Evolutionary conservation across 148 eudicot genomes (phyloP), one percentile per base, ranked within the genome.

Genomic region (Dianthus caryophyllus): DNA sequence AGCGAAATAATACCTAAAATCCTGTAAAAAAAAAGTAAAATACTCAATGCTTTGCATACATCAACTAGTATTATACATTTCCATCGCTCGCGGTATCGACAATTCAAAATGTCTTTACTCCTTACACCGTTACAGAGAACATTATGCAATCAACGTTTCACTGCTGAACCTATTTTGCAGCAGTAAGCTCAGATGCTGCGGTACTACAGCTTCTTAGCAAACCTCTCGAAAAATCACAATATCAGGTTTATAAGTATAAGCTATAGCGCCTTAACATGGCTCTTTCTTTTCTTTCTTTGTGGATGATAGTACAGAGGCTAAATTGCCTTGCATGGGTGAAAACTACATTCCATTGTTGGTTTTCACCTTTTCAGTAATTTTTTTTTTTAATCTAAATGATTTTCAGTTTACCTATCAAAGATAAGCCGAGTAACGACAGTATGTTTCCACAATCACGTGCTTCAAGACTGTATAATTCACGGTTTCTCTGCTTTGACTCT

Each of bases 11-110:
- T n/a, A n/a, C n/a, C n/a, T n/a, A 38, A 36, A 61, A 18, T 21
- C 48, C 47, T 61, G 38, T 20, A 13, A 38, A 61, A 39, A n/a
- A n/a, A n/a, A n/a, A n/a, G n/a, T 48, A 39, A 61, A 21, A 61
- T 39, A 33, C 39, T 61, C 29, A 38, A 61, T 39, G 16, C 41
- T 15, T 47, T 61, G 39, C 39, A 61, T 39, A 41, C 65, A 61
- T 20, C 9, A 39, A 36, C 65, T 38, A 15, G 49, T n/a, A 20
- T 44, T 61, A 38, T 61, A 61, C 65, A 61, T 61, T 39, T 61
- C 48, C 65, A 38, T 21, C 49, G 48, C 48, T 61, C 48, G 8
- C 11, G 25, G 64, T 33, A 59, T 38, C 29, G 25, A 12, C 29
- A 24, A 20, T 61, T 22, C 26, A 4, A 8, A 61, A 39, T 38